These are phyloP conservation scores for Kalmanozyma brasiliensis DNA, from an alignment of 1,284 basidiomycete species.

Conservation along the genomic window DNA sequence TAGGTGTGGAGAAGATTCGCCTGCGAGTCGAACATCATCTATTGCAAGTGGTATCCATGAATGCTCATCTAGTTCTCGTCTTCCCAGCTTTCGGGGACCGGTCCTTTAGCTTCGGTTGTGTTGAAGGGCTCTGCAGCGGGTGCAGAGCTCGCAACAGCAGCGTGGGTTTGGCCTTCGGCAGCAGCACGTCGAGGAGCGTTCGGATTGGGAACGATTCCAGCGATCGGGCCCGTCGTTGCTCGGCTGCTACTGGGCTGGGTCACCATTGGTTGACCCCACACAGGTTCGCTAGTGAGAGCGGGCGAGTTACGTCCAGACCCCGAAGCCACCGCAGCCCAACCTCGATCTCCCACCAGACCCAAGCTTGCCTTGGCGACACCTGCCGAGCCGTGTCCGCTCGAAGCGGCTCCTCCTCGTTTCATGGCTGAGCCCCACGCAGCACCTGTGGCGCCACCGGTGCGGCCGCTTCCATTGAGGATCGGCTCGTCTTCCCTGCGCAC, in stretches of 20 bases:
- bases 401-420: conserved; percentile 23
- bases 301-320: conserved; percentile 45
- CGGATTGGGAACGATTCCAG: conserved; percentile 39
- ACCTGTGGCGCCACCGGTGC: conserved; percentile 11
- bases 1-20: too few relatives aligned
- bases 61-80: conserved; percentile 17
- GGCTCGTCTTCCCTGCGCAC: conserved; percentile 42
- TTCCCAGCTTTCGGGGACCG: conserved; percentile 45
- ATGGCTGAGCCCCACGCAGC: conserved; percentile 26
- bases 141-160: background rate
- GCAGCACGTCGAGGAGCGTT: conserved; percentile 28
- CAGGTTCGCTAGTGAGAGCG: conserved; percentile 12
- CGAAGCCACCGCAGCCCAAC: conserved; percentile 47
- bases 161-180: background rate
- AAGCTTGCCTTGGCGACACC: conserved; percentile 19
- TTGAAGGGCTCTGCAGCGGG: background rate
- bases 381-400: conserved; percentile 7
- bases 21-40: too few relatives aligned
- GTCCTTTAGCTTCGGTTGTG: conserved; percentile 4
- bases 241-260: conserved; percentile 13
- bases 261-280: conserved; percentile 35
- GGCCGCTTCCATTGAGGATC: conserved; percentile 14
- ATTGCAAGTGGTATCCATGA: conserved; percentile 7
- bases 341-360: conserved; percentile 23
- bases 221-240: conserved; percentile 18